Conservation (phyloP, 1,284 basidiomycete genomes). For the Cryptococcus sp. region DNA sequence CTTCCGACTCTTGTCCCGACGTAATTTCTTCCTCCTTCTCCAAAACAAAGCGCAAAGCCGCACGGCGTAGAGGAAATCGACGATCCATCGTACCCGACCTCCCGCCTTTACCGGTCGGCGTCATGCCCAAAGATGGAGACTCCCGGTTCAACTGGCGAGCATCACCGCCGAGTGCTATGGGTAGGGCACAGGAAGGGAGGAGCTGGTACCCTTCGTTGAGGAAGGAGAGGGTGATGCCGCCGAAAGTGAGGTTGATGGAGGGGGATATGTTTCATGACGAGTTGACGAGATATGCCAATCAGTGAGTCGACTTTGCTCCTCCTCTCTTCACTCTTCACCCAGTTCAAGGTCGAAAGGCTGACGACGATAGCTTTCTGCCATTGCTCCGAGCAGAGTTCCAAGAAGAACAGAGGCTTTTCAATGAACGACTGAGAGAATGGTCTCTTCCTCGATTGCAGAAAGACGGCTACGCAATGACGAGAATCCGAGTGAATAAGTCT, state of each 20-base stretch:
- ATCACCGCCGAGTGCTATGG: slow-evolving; percentile 1
- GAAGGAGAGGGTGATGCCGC: slow-evolving; percentile 41
- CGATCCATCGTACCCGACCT: not conserved
- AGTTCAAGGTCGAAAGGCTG: not conserved
- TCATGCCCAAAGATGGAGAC: slow-evolving; percentile 19
- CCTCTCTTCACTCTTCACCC: not conserved
- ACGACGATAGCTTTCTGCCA: slow-evolving; percentile 55
- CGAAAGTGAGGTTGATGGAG: slow-evolving; percentile 34
- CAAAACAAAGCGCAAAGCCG: too few species aligned
- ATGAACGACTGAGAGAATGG: slow-evolving; percentile 63
- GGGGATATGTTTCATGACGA: slow-evolving; percentile 50
- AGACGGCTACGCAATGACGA: slow-evolving; percentile 53
- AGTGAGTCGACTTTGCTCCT: slow-evolving; percentile 19
- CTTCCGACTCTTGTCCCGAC: too few species aligned
- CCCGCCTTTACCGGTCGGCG: slow-evolving; percentile 18
- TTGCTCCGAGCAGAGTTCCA: slow-evolving; percentile 61
- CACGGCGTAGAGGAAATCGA: not conserved
- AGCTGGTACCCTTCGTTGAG: slow-evolving; percentile 23
- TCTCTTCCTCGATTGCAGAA: slow-evolving; percentile 54
- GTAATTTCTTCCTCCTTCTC: too few species aligned
- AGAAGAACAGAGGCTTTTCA: slow-evolving; percentile 55
- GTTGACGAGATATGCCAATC: slow-evolving; percentile 38
- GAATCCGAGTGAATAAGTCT: not conserved
- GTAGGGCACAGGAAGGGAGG: not conserved
- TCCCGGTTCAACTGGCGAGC: slow-evolving; percentile 42